Conservation (phyloP, 75 land plant species). For the Sequoia sempervirens region DNA sequence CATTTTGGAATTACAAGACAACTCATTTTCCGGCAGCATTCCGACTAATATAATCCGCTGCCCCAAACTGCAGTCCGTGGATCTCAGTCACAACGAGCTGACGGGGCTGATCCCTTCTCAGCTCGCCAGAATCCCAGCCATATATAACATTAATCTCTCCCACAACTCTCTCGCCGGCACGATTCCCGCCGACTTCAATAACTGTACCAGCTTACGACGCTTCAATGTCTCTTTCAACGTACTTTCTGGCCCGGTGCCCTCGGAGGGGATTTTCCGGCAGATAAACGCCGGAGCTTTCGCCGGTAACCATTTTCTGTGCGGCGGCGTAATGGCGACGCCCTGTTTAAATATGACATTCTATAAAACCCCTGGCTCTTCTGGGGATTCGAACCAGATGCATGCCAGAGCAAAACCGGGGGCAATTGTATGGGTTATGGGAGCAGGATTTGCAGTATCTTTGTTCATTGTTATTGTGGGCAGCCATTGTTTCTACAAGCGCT, state of each 20-base stretch:
- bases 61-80: conserved; percentile 21
- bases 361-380: neutral
- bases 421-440: conserved; percentile 28
- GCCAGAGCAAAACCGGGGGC: conserved; percentile 9
- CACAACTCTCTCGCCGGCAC: conserved; percentile 41
- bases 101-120: conserved; percentile 38
- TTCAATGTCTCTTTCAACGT: conserved; percentile 70
- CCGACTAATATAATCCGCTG: conserved; percentile 41
- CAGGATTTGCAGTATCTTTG: conserved; percentile 28
- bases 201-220: conserved; percentile 32
- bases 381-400: conserved; percentile 10
- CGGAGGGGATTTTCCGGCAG: conserved; percentile 21
- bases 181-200: conserved; percentile 42
- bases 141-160: conserved; percentile 44
- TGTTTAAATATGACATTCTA: conserved; percentile 14
- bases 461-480: conserved; percentile 16
- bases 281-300: conserved; percentile 44
- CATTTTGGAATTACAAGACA: conserved; percentile 40
- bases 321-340: conserved; percentile 29
- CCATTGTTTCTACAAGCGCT: conserved; percentile 17
- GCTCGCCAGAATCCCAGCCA: conserved; percentile 30
- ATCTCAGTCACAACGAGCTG: conserved; percentile 31
- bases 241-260: conserved; percentile 62
- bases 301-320: conserved; percentile 78
- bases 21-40: conserved; percentile 39